Evolutionary conservation across 78 protist species (phyloP).

Genomic region (Creolimax fragrantissima): DNA sequence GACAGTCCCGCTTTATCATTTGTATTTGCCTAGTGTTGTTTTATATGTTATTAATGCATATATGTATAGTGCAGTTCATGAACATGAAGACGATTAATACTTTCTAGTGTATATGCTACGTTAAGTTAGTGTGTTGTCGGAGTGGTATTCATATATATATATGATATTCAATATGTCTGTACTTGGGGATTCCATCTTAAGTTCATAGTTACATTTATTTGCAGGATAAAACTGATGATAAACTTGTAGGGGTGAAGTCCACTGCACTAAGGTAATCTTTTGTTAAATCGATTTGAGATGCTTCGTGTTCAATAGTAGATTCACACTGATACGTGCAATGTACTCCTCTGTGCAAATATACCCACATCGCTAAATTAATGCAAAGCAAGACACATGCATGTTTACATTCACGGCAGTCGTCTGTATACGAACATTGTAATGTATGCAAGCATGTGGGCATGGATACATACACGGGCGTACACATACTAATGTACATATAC

Average conservation of each 20-base stretch:
- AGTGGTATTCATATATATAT: neutral
- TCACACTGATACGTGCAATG: neutral
- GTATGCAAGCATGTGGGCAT: neutral
- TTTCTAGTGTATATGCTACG: too few relatives aligned
- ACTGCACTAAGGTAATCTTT: constrained; percentile 52
- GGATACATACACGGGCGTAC: too few relatives aligned
- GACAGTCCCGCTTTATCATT: neutral
- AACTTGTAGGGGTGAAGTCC: constrained; percentile 70
- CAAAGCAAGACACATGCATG: neutral
- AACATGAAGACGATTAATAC: too few relatives aligned
- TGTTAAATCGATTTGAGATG: neutral
- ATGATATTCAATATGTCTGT: neutral
- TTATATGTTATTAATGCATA: too few relatives aligned
- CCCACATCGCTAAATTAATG: neutral
- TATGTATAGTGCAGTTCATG: too few relatives aligned
- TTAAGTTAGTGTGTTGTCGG: too few relatives aligned
- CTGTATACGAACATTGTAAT: neutral
- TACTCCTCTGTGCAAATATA: neutral
- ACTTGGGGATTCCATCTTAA: neutral
- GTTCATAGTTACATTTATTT: neutral
- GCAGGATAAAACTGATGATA: constrained; percentile 78
- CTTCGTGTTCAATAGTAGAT: neutral
- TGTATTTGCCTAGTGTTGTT: too few relatives aligned
- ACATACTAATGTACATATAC: too few relatives aligned
- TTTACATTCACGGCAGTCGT: neutral